Conservation (phyloP, 225 moss, liverwort and hornwort species). For the Polytrichum commune region DNA sequence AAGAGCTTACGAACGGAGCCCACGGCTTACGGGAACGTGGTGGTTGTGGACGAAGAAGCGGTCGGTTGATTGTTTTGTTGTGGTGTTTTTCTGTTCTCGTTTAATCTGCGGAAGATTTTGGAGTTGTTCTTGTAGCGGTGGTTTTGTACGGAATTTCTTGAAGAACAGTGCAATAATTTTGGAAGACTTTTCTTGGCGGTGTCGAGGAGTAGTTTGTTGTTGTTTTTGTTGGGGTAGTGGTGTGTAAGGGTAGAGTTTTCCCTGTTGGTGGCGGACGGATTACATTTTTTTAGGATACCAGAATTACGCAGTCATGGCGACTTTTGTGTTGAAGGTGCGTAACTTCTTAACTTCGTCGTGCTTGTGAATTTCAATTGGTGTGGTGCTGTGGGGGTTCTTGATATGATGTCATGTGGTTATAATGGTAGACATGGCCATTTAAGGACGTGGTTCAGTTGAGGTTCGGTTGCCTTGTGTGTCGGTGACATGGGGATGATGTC, state of each 20-base stretch:
- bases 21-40: constrained; percentile 15
- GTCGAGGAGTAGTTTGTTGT: background rate
- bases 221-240: background rate
- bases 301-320: constrained; percentile 4
- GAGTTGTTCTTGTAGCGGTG: background rate
- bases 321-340: constrained; percentile 13
- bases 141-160: background rate
- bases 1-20: background rate
- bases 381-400: background rate
- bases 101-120: background rate
- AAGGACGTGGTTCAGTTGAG: background rate
- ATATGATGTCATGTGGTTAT: background rate
- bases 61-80: background rate
- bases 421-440: background rate
- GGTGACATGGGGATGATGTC: background rate
- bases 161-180: background rate
- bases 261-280: no score
- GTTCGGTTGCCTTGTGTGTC: background rate
- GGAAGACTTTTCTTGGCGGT: background rate
- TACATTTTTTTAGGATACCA: background rate
- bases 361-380: background rate
- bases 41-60: background rate
- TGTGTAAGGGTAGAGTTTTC: no score
- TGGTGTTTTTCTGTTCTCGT: background rate
- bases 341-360: background rate